These are phyloP conservation scores for Leishmania gerbilli DNA, from an alignment of 208 protist species.

Conservation along the genomic window DNA sequence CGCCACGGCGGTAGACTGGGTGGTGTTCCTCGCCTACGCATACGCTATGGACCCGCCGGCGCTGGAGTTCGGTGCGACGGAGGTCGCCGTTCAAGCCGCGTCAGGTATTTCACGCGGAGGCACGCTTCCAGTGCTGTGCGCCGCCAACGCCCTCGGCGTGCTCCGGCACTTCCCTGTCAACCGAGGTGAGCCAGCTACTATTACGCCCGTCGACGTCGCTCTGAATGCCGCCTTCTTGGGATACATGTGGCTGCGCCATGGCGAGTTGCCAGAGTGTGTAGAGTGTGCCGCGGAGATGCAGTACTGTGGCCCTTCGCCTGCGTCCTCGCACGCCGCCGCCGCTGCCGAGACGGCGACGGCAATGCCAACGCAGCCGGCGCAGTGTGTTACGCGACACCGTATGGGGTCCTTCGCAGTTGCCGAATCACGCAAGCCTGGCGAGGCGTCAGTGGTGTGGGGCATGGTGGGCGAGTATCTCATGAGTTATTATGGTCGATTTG, in stretches of 20 bases:
- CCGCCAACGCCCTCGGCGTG: constrained; percentile 61
- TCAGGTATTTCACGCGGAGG: constrained; percentile 21
- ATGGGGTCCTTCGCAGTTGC: constrained; percentile 28
- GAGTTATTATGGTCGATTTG: constrained; percentile 70
- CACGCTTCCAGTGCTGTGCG: constrained; percentile 47
- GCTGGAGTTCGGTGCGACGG: constrained; percentile 46
- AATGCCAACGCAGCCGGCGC: background rate
- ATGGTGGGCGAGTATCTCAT: constrained; percentile 78
- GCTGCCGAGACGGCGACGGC: background rate
- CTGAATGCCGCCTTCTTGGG: constrained; percentile 49
- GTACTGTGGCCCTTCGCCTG: background rate
- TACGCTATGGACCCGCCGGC: constrained; percentile 54
- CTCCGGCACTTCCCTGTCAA: constrained; percentile 46
- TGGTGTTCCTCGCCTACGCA: constrained; percentile 33
- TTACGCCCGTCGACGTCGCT: constrained; percentile 72
- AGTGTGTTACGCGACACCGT: constrained; percentile 6
- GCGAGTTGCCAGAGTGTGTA: constrained; percentile 19
- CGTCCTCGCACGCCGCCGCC: background rate
- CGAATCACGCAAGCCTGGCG: constrained; percentile 20
- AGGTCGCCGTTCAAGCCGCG: constrained; percentile 10
- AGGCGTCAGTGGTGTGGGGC: constrained; percentile 64
- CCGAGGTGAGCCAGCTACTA: constrained; percentile 35
- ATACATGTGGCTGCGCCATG: constrained; percentile 11
- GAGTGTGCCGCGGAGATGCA: constrained; percentile 11
- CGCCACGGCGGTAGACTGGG: constrained; percentile 16